Evolutionary conservation across 2,329 filamentous ascomycete species (phyloP).

Genomic region (Pseudocercospora crystallina): DNA sequence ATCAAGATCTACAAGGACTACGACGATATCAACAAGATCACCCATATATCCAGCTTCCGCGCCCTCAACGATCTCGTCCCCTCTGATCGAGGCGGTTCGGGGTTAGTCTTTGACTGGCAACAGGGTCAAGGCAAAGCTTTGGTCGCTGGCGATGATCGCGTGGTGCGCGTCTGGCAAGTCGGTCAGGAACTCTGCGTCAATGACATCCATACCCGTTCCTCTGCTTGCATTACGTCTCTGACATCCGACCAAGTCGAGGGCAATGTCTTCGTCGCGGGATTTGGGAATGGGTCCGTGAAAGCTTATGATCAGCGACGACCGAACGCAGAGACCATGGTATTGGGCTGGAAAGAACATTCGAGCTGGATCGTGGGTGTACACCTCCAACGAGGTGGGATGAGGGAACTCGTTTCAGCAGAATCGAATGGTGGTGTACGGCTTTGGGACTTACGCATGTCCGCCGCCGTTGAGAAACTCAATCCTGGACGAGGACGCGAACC

Average conservation of each 20-base stretch:
- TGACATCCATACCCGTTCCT: conserved; percentile 91
- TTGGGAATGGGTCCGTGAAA: conserved; percentile 89
- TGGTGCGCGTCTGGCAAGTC: conserved; percentile 95
- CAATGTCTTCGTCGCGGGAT: conserved; percentile 92
- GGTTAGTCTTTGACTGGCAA: conserved; percentile 98
- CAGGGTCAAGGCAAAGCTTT: conserved; percentile 93
- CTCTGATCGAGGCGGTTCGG: conserved; percentile 82
- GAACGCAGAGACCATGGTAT: conserved; percentile 87
- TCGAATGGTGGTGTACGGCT: conserved; percentile 90
- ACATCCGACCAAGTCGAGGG: conserved; percentile 98
- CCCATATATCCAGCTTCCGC: conserved; percentile 87
- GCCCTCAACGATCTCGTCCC: conserved; percentile 91
- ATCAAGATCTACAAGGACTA: conserved; percentile 93
- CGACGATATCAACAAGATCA: conserved; percentile 71
- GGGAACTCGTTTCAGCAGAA: conserved; percentile 87
- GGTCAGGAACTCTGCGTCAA: conserved; percentile 87
- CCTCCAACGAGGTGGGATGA: conserved; percentile 90
- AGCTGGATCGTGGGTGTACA: conserved; percentile 97
- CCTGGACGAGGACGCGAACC: conserved; percentile 47
- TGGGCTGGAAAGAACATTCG: conserved; percentile 93
- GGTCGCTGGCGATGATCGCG: conserved; percentile 93
- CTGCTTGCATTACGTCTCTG: conserved; percentile 91
- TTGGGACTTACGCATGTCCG: conserved; percentile 82
- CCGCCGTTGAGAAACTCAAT: conserved; percentile 35
- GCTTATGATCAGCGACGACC: conserved; percentile 90